phyloP scores from a whole-genome alignment of 1,139 yeast genomes.

The Taiozyma sp. region DNA sequence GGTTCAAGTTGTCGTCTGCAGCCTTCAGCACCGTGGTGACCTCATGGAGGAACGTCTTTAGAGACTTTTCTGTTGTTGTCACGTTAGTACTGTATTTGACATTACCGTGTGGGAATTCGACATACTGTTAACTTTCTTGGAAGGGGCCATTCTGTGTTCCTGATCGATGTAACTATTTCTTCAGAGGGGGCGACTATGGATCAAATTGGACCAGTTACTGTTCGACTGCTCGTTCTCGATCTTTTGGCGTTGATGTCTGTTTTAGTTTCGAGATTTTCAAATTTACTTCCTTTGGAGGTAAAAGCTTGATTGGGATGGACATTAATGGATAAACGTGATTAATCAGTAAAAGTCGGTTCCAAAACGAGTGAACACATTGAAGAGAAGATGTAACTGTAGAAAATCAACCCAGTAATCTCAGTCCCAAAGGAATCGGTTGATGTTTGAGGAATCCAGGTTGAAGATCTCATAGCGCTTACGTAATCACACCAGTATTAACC shows the following conservation, averaged over 20 bases:
- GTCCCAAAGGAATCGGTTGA: too few species aligned
- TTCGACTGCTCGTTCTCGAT: background rate
- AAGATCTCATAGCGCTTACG: background rate
- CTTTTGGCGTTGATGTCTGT: background rate
- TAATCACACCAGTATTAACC: background rate
- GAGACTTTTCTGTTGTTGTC: background rate
- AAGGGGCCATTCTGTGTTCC: background rate
- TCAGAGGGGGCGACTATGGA: background rate
- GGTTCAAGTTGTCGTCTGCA: constrained; percentile 13
- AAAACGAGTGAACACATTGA: too few species aligned
- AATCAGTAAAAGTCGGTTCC: too few species aligned
- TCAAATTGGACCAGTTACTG: background rate
- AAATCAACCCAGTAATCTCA: background rate
- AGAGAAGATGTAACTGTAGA: too few species aligned
- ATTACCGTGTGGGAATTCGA: background rate
- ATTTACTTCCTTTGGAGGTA: background rate
- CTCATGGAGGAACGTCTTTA: background rate
- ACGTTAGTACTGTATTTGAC: background rate
- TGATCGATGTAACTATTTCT: background rate
- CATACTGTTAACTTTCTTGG: background rate
- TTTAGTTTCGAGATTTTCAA: background rate
- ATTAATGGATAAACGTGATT: too few species aligned
- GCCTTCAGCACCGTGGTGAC: background rate
- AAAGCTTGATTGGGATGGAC: background rate
- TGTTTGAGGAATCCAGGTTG: background rate